Base-by-base conservation (phyloP, 192 early-diverging fungal species). In the Coemansia sp. region DNA sequence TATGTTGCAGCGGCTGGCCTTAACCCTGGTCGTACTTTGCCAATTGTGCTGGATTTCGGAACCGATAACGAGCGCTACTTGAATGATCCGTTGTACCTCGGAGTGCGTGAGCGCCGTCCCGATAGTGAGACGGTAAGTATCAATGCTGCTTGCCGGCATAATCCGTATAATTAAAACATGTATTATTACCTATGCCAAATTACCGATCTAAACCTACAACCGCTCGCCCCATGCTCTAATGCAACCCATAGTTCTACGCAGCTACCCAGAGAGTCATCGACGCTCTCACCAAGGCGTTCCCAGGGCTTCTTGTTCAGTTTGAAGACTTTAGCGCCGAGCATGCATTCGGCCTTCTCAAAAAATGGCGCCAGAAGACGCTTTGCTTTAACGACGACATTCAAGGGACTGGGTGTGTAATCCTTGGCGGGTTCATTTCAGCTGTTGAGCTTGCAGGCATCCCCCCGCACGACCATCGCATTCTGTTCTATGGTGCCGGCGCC, bases 261-360 rank as follows among this genome's bases (percentile, higher is more conserved):
- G 87, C 85, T 41, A 74, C 92, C 27, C 89, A 95, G 46, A 78
- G 78, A 38, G 83, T 93, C 25, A 78, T 98, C 50, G 42, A 65
- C 20, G 81, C 84, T 8, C 57, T 98, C 4, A 79, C 78, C 45
- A 44, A 50, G 1, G 81, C 83, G 17, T 94, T 89, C 76, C 92
- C 92, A 5, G 55, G 80, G 13, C 54, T 94, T 49, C 78, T 98
- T 15, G 85, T 98, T 35, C 95, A 98, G 75, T 96, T 95, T 46
- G 95, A 98, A 68, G 95, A 98, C 62, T 98, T 93, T 55, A 90
- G 88, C 18, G 86, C 89, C 8, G 90, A 92, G 53, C 92, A 95
- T 43, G 89, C 95, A 14, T 95, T 95, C 61, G 86, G 80, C 13
- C 72, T 93, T 20, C 67, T 97, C 36, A 80, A 85, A n/a, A 79